Conservation (phyloP, 2,329 filamentous ascomycete genomes). For the Blastomyces gilchristii region DNA sequence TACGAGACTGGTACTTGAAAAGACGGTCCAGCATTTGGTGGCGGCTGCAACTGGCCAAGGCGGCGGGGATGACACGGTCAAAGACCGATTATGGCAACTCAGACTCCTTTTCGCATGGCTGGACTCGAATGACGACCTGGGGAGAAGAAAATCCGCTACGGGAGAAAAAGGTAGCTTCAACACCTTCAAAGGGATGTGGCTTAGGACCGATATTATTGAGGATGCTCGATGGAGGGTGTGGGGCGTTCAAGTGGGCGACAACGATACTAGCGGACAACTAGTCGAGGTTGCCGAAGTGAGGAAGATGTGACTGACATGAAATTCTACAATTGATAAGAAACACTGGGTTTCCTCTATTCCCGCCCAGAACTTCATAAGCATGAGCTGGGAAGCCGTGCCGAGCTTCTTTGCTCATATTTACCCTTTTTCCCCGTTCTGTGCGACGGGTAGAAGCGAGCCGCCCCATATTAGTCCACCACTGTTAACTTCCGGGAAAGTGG, state of each 20-base stretch:
- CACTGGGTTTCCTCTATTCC: neutral
- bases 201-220: slow-evolving; percentile 32
- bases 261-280: neutral
- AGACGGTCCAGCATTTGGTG: slow-evolving; percentile 30
- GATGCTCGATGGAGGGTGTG: slow-evolving; percentile 34
- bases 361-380: neutral
- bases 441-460: neutral
- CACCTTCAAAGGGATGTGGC: slow-evolving; percentile 27
- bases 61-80: slow-evolving; percentile 36
- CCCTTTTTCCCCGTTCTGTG: neutral
- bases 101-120: slow-evolving; percentile 57
- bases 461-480: neutral
- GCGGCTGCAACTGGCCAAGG: slow-evolving; percentile 24
- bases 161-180: slow-evolving; percentile 19
- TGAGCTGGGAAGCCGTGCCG: neutral
- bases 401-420: neutral
- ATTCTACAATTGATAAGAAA: neutral
- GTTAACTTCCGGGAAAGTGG: neutral
- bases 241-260: slow-evolving; percentile 28
- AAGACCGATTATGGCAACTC: slow-evolving; percentile 52
- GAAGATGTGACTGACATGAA: neutral
- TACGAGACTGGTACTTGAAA: slow-evolving; percentile 56
- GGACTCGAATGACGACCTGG: slow-evolving; percentile 35
- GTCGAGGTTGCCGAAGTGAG: neutral
- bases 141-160: slow-evolving; percentile 26